Percentiles rank a stretch among this genome's conserved stretches.
Conservation (phyloP, 208 protist species). For the Leishmania gerbilli region DNA sequence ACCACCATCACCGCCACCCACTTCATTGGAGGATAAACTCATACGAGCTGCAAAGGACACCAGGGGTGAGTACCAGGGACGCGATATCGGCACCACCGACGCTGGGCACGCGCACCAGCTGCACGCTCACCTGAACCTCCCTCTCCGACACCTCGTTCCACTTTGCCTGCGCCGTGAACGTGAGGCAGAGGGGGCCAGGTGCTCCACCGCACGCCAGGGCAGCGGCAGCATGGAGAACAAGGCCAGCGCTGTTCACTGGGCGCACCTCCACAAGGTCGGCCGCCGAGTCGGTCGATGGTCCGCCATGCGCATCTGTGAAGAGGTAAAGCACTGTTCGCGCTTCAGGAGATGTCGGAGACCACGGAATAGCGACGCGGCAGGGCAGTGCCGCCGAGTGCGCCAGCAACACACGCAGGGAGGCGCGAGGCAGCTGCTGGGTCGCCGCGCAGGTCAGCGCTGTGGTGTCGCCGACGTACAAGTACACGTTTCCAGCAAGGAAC, state of each 20-base stretch:
- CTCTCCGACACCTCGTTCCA: constrained; percentile 20
- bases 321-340: constrained; percentile 31
- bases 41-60: constrained; percentile 34
- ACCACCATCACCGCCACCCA: neutral
- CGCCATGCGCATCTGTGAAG: constrained; percentile 22
- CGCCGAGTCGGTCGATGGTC: neutral
- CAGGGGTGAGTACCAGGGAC: constrained; percentile 34
- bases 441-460: constrained; percentile 20
- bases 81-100: neutral
- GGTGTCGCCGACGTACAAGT: constrained; percentile 47
- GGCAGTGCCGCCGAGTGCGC: constrained; percentile 41
- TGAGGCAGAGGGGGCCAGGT: constrained; percentile 10
- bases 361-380: constrained; percentile 50
- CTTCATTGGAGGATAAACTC: constrained; percentile 26
- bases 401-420: constrained; percentile 44
- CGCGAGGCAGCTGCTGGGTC: constrained; percentile 6
- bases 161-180: constrained; percentile 35
- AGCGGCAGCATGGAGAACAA: constrained; percentile 15
- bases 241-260: constrained; percentile 9
- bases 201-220: neutral
- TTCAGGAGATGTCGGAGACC: constrained; percentile 15
- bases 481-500: constrained; percentile 45
- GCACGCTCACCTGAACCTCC: constrained; percentile 44
- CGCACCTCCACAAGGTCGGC: constrained; percentile 18
- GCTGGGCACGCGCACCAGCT: constrained; percentile 27